Percentiles rank a stretch among this genome's conserved stretches.
These are phyloP conservation scores for Triticum timopheevii DNA, from an alignment of 176 grass and related monocot species.

Conservation along the genomic window DNA sequence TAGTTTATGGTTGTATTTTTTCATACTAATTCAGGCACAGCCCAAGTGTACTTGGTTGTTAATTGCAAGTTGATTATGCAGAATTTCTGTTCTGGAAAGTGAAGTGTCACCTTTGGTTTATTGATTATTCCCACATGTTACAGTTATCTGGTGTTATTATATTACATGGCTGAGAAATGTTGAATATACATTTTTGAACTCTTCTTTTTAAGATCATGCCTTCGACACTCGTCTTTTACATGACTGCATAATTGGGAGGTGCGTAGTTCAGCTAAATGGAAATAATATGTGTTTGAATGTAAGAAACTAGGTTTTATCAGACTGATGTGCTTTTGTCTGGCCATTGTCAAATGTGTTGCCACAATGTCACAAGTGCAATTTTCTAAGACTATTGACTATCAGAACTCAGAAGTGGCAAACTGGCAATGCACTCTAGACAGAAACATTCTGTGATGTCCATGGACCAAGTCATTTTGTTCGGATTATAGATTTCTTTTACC, in stretches of 20 bases:
- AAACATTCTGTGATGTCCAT: not conserved
- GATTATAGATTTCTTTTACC: slow-evolving; percentile 3
- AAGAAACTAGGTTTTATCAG: not conserved
- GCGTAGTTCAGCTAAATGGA: not conserved
- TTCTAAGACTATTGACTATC: not conserved
- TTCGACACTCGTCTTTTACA: no score
- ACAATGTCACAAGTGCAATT: not conserved
- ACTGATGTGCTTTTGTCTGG: not conserved
- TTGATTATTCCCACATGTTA: no score
- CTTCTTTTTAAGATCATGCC: no score
- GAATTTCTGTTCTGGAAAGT: no score
- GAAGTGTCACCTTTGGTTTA: no score
- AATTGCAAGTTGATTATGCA: no score
- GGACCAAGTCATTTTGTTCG: not conserved
- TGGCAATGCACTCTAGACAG: not conserved
- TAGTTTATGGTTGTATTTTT: no score
- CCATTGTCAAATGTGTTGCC: slow-evolving; percentile 7
- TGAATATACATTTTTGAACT: no score
- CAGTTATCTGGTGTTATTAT: no score
- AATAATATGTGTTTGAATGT: not conserved
- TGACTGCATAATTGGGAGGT: not conserved
- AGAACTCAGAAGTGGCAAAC: not conserved
- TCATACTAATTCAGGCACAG: no score
- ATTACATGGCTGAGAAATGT: no score
- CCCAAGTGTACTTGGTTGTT: no score